phyloP scores from a whole-genome alignment of 1,139 yeast species.

The Kodamaea fungicola region DNA sequence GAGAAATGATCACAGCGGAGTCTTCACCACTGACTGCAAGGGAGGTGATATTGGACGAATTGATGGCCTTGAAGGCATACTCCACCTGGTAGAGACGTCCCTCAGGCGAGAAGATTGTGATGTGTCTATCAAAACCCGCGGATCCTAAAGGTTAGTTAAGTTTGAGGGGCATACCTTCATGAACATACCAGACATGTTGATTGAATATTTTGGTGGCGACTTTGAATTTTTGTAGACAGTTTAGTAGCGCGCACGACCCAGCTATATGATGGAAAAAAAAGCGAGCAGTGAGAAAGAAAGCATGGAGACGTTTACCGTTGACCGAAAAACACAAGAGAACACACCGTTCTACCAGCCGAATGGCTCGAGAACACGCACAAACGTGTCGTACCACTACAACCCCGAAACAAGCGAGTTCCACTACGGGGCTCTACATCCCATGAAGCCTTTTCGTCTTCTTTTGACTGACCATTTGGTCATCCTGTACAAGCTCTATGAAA shows the following conservation, averaged over 20 bases:
- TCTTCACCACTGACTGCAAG: conserved; percentile 84
- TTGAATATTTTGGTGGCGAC: conserved; percentile 3
- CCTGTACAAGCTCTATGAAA: conserved; percentile 78
- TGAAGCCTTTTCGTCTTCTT: conserved; percentile 97
- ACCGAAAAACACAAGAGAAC: conserved; percentile 52
- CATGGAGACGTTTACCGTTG: conserved; percentile 35
- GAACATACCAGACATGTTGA: conserved; percentile 16
- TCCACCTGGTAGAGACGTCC: conserved; percentile 97
- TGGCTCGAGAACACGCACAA: conserved; percentile 31
- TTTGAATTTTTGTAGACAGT: background rate
- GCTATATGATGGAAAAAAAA: background rate
- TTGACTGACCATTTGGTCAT: conserved; percentile 89
- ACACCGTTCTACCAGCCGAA: conserved; percentile 58
- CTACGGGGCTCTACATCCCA: conserved; percentile 91
- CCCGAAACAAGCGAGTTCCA: conserved; percentile 80
- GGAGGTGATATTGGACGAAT: conserved; percentile 86
- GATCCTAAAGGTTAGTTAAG: conserved; percentile 37
- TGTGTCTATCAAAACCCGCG: conserved; percentile 97
- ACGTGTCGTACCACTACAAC: conserved; percentile 86
- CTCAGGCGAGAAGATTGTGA: conserved; percentile 97
- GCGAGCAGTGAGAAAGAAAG: conserved; percentile 10
- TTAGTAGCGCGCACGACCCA: background rate
- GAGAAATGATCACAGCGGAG: conserved; percentile 87
- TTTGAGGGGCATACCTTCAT: too few species aligned
- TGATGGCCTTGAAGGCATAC: conserved; percentile 96